These are phyloP conservation scores for Agaricus blazei DNA, from an alignment of 768 basidiomycete genomes.

Conservation along the genomic window DNA sequence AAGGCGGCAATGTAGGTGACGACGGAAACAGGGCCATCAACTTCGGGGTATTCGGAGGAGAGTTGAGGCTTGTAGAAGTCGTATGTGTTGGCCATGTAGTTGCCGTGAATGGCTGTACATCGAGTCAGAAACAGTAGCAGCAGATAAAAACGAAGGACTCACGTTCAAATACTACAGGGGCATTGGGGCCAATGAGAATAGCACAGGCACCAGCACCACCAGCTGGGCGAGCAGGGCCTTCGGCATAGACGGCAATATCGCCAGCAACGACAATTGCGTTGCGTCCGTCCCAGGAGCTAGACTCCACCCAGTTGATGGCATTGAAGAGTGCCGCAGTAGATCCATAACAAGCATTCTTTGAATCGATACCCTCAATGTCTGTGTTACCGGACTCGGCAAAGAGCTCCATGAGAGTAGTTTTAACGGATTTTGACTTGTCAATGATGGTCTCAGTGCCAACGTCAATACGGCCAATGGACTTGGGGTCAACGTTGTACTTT, in stretches of 20 bases:
- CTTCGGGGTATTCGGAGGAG: slow-evolving; percentile 91
- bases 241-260: slow-evolving; percentile 97
- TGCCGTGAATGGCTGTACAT: slow-evolving; percentile 83
- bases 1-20: slow-evolving; percentile 93
- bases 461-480: slow-evolving; percentile 94
- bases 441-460: slow-evolving; percentile 99
- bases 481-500: slow-evolving; percentile 95
- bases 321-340: slow-evolving; percentile 99
- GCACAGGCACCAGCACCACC: slow-evolving; percentile 97
- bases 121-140: slow-evolving; percentile 11
- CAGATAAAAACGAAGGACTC: slow-evolving; percentile 28
- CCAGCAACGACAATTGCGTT: slow-evolving; percentile 96
- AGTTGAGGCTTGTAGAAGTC: slow-evolving; percentile 99
- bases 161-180: slow-evolving; percentile 94
- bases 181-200: slow-evolving; percentile 93
- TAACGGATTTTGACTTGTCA: slow-evolving; percentile 98
- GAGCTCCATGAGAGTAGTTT: slow-evolving; percentile 98
- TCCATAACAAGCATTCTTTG: slow-evolving; percentile 99
- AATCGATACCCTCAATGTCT: slow-evolving; percentile 98
- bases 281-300: slow-evolving; percentile 93
- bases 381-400: slow-evolving; percentile 90
- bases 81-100: slow-evolving; percentile 95
- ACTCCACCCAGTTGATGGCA: slow-evolving; percentile 97
- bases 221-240: slow-evolving; percentile 90
- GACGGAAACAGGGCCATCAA: slow-evolving; percentile 95